Evolutionary conservation across 192 early-diverging fungal genomes (phyloP).

Genomic region (Umbelopsis vinacea): DNA sequence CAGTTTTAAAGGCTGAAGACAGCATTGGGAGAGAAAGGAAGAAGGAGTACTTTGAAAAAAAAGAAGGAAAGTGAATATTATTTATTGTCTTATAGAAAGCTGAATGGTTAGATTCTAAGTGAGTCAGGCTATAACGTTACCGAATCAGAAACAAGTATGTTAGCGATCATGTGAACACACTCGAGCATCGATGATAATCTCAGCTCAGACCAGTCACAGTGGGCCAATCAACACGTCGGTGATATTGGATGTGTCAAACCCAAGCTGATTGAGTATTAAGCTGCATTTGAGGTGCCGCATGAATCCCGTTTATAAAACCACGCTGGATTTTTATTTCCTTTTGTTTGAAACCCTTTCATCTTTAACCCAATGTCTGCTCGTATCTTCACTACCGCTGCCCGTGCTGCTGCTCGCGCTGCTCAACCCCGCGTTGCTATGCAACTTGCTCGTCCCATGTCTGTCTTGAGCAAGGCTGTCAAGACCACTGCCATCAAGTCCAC

Average conservation of each 20-base stretch:
- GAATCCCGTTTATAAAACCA: not conserved
- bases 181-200: conserved; percentile 8
- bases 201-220: conserved; percentile 11
- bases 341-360: not conserved
- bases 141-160: conserved; percentile 6
- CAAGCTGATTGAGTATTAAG: not conserved
- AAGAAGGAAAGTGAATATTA: not conserved
- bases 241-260: conserved; percentile 16
- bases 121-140: not conserved
- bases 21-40: not conserved
- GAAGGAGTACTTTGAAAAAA: not conserved
- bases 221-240: conserved; percentile 13
- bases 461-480: conserved; percentile 25
- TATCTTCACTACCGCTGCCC: conserved; percentile 37
- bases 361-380: conserved; percentile 34
- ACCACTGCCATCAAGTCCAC: conserved; percentile 34
- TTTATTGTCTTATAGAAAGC: conserved; percentile 18
- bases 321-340: not conserved
- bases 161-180: conserved; percentile 6
- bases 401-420: conserved; percentile 37
- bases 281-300: not conserved
- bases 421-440: conserved; percentile 30
- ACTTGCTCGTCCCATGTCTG: conserved; percentile 32
- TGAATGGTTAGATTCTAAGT: conserved; percentile 1
- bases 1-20: conserved; percentile 13